Conservation (phyloP, 805 yeast genomes). For the Myxozyma udenii region DNA sequence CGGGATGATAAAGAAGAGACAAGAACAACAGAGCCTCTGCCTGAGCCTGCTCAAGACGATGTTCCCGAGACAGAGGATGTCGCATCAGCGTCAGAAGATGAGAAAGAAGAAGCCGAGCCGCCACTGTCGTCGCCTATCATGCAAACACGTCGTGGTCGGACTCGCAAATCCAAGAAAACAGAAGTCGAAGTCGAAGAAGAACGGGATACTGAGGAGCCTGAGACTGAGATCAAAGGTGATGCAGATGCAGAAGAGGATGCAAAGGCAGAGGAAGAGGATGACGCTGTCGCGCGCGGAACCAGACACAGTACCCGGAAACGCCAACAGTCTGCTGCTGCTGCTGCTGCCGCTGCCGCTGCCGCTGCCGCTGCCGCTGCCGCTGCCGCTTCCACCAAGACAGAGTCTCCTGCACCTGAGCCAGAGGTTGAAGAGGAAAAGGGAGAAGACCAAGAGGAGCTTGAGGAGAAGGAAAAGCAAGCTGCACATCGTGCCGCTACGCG, state of each 20-base stretch:
- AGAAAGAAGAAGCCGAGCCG: background rate
- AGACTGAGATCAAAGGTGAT: constrained; percentile 6
- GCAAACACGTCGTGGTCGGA: constrained; percentile 9
- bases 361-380: background rate
- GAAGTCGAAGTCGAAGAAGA: constrained; percentile 1
- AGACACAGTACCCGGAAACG: constrained; percentile 3
- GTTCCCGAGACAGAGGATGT: background rate
- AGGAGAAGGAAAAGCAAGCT: background rate
- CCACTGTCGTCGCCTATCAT: background rate
- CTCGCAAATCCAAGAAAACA: constrained; percentile 8
- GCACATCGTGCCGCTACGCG: constrained; percentile 43
- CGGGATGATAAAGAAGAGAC: constrained; percentile 5
- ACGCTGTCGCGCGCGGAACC: constrained; percentile 2
- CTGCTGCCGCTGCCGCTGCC: constrained; percentile 3
- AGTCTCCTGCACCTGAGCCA: background rate
- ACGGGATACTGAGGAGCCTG: constrained; percentile 3
- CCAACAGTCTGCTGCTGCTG: constrained; percentile 1
- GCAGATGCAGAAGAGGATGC: constrained; percentile 16
- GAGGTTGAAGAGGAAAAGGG: constrained; percentile 2
- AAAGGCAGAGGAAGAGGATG: constrained; percentile 12
- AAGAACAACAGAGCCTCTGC: too few species aligned
- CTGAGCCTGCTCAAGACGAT: too few species aligned
- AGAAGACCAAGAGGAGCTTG: background rate
- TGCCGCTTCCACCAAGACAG: too few species aligned
- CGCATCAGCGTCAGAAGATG: background rate